Percentiles rank a stretch among this genome's conserved stretches.
Conservation (phyloP, 495 filamentous ascomycete genomes). For the Bacidia rubella region DNA sequence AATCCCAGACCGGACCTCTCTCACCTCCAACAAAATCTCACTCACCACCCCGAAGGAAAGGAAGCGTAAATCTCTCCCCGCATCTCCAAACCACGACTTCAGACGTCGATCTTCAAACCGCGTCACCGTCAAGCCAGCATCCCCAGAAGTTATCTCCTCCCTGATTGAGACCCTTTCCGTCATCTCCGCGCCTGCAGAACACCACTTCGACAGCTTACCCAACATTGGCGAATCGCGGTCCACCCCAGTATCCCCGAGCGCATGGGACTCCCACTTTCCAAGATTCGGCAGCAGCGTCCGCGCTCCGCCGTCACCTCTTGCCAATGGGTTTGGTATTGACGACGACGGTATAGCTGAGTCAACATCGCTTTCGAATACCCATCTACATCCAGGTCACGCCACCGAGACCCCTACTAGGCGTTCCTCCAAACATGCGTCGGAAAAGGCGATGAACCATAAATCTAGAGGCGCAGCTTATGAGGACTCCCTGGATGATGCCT, state of each 20-base stretch:
- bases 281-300: slow-evolving; percentile 9
- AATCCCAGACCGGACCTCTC: slow-evolving; percentile 16
- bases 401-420: background rate
- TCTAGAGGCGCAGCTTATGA: slow-evolving; percentile 20
- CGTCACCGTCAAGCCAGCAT: slow-evolving; percentile 46
- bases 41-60: slow-evolving; percentile 5
- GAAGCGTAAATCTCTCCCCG: slow-evolving; percentile 14
- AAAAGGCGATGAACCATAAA: slow-evolving; percentile 6
- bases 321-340: slow-evolving; percentile 55
- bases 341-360: slow-evolving; percentile 41
- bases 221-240: slow-evolving; percentile 28
- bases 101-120: slow-evolving; percentile 24
- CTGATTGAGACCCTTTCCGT: slow-evolving; percentile 83
- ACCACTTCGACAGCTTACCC: slow-evolving; percentile 56
- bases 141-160: slow-evolving; percentile 86
- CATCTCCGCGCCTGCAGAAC: slow-evolving; percentile 63
- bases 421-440: background rate
- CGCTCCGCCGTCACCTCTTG: slow-evolving; percentile 15
- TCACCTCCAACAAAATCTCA: slow-evolving; percentile 2
- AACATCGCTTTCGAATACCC: background rate
- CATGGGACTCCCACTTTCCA: slow-evolving; percentile 19
- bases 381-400: slow-evolving; percentile 2
- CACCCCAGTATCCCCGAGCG: slow-evolving; percentile 23
- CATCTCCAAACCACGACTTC: slow-evolving; percentile 5
- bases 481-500: slow-evolving; percentile 20